Percentiles rank a stretch among this genome's conserved stretches.
Conservation (phyloP, 2,329 filamentous ascomycete species). For the Cladosporium sp. region DNA sequence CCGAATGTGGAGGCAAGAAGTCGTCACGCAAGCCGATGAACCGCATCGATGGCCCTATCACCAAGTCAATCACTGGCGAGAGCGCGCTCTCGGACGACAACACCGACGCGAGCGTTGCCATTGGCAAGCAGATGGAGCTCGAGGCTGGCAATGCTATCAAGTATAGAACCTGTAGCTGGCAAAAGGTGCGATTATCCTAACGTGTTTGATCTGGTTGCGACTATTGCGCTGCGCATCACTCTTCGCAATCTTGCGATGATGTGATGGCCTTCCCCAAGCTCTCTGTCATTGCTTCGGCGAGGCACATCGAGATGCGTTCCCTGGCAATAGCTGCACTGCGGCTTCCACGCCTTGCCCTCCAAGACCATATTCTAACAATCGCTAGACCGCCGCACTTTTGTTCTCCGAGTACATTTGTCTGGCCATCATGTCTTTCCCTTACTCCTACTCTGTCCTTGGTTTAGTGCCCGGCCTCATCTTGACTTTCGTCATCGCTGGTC, state of each 20-base stretch:
- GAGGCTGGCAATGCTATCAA: constrained; percentile 78
- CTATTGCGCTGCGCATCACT: no score
- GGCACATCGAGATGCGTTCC: not conserved
- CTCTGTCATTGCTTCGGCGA: not conserved
- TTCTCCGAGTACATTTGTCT: constrained; percentile 96
- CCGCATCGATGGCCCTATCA: constrained; percentile 37
- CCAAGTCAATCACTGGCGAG: constrained; percentile 31
- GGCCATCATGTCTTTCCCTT: constrained; percentile 92
- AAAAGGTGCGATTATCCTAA: constrained; percentile 55
- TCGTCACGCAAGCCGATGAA: constrained; percentile 34
- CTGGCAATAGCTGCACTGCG: not conserved
- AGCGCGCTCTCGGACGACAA: constrained; percentile 22
- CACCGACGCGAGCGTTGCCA: constrained; percentile 39
- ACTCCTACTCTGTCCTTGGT: constrained; percentile 83
- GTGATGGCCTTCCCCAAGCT: not conserved
- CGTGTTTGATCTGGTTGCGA: not conserved
- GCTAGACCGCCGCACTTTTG: constrained; percentile 74
- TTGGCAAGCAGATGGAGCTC: constrained; percentile 67
- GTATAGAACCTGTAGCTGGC: constrained; percentile 91
- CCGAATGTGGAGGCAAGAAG: constrained; percentile 28
- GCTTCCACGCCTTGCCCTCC: not conserved
- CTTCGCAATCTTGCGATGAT: not conserved
- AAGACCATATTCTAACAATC: not conserved
- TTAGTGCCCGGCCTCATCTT: constrained; percentile 82
- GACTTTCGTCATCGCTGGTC: constrained; percentile 69